Evolutionary conservation across 2,329 filamentous ascomycete genomes (phyloP), one percentile per base, ranked within the genome.

Genomic region (Beauveria sp.): DNA sequence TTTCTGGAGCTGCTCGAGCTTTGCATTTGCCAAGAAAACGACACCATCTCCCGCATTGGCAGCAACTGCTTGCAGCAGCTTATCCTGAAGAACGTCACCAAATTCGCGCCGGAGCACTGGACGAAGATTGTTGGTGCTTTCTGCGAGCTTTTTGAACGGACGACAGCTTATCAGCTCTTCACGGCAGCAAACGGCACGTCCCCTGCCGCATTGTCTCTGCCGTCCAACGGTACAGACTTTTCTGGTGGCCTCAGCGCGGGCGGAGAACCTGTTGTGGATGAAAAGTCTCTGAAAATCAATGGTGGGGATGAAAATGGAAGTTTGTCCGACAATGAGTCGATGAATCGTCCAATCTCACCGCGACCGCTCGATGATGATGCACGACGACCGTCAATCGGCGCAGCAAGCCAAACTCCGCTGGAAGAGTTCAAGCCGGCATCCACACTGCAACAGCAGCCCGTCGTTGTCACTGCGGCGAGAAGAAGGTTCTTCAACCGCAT

Each of bases 11-110:
- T 99, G 22, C 79, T 99, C 12, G 92, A 91, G 3, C 83, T 99
- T 12, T 99, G 94, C 71, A 99, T 99, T 64, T 97, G 93, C 72
- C 94, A 99, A 73, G 94, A 99, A 72, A 99, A 99, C 68, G 94
- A 99, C 70, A 99, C 96, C 0, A 93, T 99, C 66, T 96, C 94
- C 3, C 85, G 96, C 26, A 99, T 99, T 68, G 94, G 94, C 57
- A 97, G 93, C 78, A 99, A 99, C 71, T 99, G 96, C 71, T 77
- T 99, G 58, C 94, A 99, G 72, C 93, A 97, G 71, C 79, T 99
- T 50, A 97, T 99, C 62, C 75, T 99, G 48, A 93, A 97, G 71
- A 99, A 99, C 67, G 94, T 99, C 10, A 86, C 85, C 63, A 97
- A 97, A 72, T 97, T 99, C 74, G 85, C 83, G 24, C 80, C 86